Percentiles rank a stretch among this genome's conserved stretches.
These are phyloP conservation scores for Cordyceps militaris DNA, from an alignment of 2,329 filamentous ascomycete genomes.

Conservation along the genomic window DNA sequence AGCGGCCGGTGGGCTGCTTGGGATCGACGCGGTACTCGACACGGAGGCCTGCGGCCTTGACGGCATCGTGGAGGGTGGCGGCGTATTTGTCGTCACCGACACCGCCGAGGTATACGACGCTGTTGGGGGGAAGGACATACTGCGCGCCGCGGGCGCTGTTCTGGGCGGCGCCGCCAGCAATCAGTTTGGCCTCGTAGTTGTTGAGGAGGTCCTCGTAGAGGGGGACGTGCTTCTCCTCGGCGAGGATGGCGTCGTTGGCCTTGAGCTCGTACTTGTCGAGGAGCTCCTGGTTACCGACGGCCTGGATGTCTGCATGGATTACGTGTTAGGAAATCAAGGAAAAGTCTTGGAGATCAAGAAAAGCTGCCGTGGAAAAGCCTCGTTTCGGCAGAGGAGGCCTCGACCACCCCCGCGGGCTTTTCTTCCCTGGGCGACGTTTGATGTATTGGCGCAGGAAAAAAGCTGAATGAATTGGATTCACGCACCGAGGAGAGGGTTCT, in stretches of 20 bases:
- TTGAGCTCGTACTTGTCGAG: constrained; percentile 92
- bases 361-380: neutral
- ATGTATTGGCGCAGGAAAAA: neutral
- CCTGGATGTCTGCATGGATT: constrained; percentile 71
- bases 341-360: neutral
- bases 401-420: neutral
- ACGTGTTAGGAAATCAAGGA: neutral
- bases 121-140: constrained; percentile 88
- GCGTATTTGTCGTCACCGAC: constrained; percentile 96
- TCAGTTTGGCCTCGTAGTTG: constrained; percentile 88
- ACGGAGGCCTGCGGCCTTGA: constrained; percentile 78
- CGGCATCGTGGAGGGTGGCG: constrained; percentile 77
- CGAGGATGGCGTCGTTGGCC: constrained; percentile 94
- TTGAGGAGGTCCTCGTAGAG: constrained; percentile 92
- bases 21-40: constrained; percentile 93
- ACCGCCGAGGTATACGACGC: constrained; percentile 87
- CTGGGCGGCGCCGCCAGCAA: constrained; percentile 92
- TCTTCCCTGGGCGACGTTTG: neutral
- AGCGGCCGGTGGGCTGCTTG: constrained; percentile 78
- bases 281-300: constrained; percentile 69
- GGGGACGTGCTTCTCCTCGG: constrained; percentile 79
- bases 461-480: constrained; percentile 15
- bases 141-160: constrained; percentile 95
- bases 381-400: neutral
- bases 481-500: constrained; percentile 93